Percentiles rank a stretch among this genome's conserved stretches.
These are phyloP conservation scores for Acer negundo DNA, from an alignment of 345 rosid species.

Conservation along the genomic window DNA sequence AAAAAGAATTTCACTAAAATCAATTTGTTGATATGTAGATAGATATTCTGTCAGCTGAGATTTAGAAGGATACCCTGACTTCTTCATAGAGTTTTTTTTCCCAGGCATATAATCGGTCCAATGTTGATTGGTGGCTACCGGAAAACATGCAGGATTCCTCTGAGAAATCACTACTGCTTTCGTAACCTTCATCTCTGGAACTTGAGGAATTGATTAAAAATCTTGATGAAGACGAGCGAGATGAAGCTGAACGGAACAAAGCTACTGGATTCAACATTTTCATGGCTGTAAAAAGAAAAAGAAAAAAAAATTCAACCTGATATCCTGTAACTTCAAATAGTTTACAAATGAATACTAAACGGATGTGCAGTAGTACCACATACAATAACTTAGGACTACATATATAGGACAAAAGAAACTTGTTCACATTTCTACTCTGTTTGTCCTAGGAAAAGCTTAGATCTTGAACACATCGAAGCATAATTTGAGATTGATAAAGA, in stretches of 20 bases:
- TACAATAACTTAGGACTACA: not conserved
- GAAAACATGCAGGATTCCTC: conserved; percentile 60
- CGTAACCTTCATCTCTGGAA: conserved; percentile 53
- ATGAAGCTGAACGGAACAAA: conserved; percentile 85
- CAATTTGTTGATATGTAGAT: not conserved
- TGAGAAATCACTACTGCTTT: conserved; percentile 61
- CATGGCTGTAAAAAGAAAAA: conserved; percentile 54
- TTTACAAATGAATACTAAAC: not conserved
- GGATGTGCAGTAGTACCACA: not conserved
- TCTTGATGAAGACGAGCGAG: conserved; percentile 82
- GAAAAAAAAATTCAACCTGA: not conserved
- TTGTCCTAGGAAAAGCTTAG: not conserved
- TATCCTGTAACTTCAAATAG: conserved; percentile 5
- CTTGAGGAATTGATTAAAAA: conserved; percentile 60
- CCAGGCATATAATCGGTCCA: conserved; percentile 86
- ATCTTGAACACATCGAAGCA: not conserved
- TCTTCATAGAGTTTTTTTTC: conserved; percentile 96
- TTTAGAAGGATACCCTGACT: conserved; percentile 63
- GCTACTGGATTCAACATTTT: conserved; percentile 94
- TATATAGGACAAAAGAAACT: not conserved
- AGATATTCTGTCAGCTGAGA: not conserved
- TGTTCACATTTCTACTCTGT: not conserved
- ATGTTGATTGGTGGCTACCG: conserved; percentile 81
- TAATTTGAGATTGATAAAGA: not conserved
- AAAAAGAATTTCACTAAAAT: not conserved